Conservation (phyloP, 2,329 filamentous ascomycete genomes). For the Talaromyces sp. region DNA sequence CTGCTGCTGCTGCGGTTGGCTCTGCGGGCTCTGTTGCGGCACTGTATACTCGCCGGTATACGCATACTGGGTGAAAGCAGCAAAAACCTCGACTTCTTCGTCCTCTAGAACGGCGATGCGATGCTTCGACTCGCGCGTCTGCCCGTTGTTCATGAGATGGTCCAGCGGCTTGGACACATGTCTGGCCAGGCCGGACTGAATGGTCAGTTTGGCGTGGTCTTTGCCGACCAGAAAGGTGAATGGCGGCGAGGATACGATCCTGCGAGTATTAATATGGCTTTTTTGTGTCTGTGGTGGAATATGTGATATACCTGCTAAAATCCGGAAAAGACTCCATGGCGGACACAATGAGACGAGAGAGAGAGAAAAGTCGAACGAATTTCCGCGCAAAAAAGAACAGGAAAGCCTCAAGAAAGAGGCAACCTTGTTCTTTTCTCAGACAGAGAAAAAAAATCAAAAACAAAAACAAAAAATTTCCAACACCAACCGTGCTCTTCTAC, state of each 20-base stretch:
- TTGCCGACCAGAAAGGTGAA: constrained; percentile 45
- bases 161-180: constrained; percentile 40
- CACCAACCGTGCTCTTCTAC: not conserved
- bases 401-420: not conserved
- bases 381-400: not conserved
- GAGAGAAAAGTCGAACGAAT: not conserved
- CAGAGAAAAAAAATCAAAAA: not conserved
- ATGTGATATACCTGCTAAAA: constrained; percentile 26
- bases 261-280: constrained; percentile 14
- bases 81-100: constrained; percentile 45
- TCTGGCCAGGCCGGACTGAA: constrained; percentile 42
- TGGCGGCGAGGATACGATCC: constrained; percentile 39
- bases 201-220: constrained; percentile 40
- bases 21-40: constrained; percentile 16
- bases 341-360: not conserved
- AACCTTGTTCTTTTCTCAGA: constrained; percentile 9
- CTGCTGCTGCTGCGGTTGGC: not conserved
- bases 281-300: not conserved
- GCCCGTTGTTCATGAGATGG: constrained; percentile 42
- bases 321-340: constrained; percentile 26
- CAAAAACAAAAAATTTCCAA: not conserved
- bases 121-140: constrained; percentile 41
- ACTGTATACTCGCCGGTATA: constrained; percentile 46
- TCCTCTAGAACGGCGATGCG: constrained; percentile 41
- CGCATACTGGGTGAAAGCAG: constrained; percentile 46